Conservation (phyloP, 176 grass and related monocot genomes). For the Raddia distichophylla region DNA sequence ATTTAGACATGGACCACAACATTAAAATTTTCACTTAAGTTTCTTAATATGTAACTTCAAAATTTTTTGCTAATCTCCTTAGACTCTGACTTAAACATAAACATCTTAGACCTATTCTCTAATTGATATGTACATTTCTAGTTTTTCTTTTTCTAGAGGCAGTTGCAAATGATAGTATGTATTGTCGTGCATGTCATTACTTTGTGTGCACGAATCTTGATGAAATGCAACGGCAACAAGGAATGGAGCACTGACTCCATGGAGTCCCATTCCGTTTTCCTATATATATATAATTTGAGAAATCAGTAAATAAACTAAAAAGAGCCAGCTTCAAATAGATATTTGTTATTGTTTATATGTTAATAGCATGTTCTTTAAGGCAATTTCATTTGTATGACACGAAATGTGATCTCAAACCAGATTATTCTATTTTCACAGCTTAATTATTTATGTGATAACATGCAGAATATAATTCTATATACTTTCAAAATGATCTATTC, state of each 20-base stretch:
- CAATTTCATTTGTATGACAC: neutral
- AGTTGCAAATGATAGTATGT: neutral
- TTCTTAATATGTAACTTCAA: neutral
- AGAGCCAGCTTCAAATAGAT: neutral
- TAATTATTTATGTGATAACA: neutral
- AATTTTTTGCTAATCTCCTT: neutral
- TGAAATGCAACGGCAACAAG: no score
- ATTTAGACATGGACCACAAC: neutral
- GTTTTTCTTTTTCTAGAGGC: neutral
- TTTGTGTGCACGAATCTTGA: no score
- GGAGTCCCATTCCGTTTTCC: no score
- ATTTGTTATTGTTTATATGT: neutral
- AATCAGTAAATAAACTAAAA: neutral
- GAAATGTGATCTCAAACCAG: neutral
- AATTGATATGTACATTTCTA: neutral
- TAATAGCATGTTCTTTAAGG: neutral
- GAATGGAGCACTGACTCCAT: no score
- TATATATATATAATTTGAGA: neutral
- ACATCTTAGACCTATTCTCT: neutral
- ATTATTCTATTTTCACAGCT: slow-evolving; percentile 2
- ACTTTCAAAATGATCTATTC: neutral
- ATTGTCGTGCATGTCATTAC: no score
- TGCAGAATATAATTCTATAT: neutral
- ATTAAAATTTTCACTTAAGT: neutral
- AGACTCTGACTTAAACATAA: neutral